Percentiles rank a stretch among this genome's conserved stretches.
phyloP scores from a whole-genome alignment of 345 rosid species.

The Populus simonii region DNA sequence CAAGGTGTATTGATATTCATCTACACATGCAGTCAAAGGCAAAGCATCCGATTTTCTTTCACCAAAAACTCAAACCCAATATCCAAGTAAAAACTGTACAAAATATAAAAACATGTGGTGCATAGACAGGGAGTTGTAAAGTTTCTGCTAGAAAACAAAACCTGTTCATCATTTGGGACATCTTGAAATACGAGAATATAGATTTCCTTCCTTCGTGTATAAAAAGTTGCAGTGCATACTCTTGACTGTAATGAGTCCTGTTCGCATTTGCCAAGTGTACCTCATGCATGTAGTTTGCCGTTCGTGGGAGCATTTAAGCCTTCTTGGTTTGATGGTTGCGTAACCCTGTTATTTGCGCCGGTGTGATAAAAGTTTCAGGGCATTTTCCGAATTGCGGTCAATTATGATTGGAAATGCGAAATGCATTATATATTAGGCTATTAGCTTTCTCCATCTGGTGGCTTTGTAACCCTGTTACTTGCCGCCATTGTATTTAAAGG shows the following conservation, averaged over 20 bases:
- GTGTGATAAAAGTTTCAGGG: no score
- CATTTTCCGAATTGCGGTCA: no score
- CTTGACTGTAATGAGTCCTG: not conserved
- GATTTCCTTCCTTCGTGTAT: not conserved
- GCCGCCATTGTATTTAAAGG: not conserved
- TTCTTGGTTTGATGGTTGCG: not conserved
- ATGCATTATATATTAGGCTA: not conserved
- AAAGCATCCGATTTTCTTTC: not conserved
- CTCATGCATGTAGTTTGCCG: not conserved
- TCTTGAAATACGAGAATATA: not conserved
- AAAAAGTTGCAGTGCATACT: not conserved
- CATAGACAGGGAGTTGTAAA: not conserved
- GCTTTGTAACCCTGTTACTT: no score
- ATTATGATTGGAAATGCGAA: not conserved
- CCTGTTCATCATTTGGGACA: not conserved
- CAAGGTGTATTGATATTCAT: not conserved
- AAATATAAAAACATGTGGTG: not conserved
- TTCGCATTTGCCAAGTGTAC: not conserved
- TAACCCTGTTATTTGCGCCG: no score
- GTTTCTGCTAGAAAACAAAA: not conserved
- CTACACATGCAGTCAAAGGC: not conserved
- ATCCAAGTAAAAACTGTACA: not conserved
- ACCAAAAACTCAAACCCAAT: not conserved
- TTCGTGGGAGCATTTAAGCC: not conserved
- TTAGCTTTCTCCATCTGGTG: not conserved